A percentile compares a stretch with the other conserved stretches of the same genome.
phyloP scores from a whole-genome alignment of 768 basidiomycete species.

The Leucosporidium yakuticum region DNA sequence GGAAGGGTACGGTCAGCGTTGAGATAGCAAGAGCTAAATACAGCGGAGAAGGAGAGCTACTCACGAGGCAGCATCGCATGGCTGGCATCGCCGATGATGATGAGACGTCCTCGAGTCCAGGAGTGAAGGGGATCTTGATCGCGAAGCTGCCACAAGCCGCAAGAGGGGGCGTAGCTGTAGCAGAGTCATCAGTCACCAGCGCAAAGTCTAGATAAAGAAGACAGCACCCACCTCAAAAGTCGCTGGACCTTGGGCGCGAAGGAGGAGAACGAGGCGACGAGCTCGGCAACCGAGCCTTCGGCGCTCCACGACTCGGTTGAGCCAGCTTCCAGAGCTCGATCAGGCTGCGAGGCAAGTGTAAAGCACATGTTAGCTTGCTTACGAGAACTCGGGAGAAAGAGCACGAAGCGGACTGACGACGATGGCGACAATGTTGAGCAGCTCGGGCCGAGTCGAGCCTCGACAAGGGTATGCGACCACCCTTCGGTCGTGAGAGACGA shows the following conservation, averaged over 20 bases:
- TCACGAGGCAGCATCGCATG: constrained; percentile 30
- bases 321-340: constrained; percentile 22
- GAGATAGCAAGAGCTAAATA: not conserved
- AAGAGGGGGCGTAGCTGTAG: constrained; percentile 15
- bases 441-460: too few species aligned
- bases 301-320: constrained; percentile 28
- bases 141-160: constrained; percentile 35
- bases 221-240: constrained; percentile 21
- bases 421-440: constrained; percentile 16
- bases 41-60: not conserved
- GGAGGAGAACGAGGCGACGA: constrained; percentile 28
- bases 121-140: constrained; percentile 30
- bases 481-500: not conserved
- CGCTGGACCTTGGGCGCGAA: constrained; percentile 27
- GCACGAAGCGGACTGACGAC: not conserved
- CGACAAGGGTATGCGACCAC: constrained; percentile 17
- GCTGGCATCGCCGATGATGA: constrained; percentile 33
- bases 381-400: not conserved
- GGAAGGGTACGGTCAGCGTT: not conserved
- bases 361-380: not conserved
- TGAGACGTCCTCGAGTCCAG: constrained; percentile 26
- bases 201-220: not conserved
- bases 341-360: not conserved
- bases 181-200: too few species aligned
- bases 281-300: constrained; percentile 11